These are phyloP conservation scores for Aureobasidium zeae DNA, from an alignment of 2,329 filamentous ascomycete species.

Conservation along the genomic window DNA sequence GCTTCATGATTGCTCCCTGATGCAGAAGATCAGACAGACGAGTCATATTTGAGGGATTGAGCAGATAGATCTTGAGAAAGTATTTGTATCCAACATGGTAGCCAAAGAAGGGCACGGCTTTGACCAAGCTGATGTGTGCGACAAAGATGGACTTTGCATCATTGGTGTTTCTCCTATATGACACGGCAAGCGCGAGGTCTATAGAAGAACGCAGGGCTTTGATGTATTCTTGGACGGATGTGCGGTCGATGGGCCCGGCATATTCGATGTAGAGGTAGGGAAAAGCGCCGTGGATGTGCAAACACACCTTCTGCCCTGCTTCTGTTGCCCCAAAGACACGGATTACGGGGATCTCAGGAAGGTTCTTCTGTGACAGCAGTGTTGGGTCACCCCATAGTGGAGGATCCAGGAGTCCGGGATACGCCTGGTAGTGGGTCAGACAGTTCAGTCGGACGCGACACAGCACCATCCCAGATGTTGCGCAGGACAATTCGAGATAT, in stretches of 20 bases:
- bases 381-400: constrained; percentile 46
- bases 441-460: constrained; percentile 80
- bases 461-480: constrained; percentile 9
- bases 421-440: constrained; percentile 86
- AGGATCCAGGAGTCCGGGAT: constrained; percentile 72
- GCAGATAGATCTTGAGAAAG: constrained; percentile 90
- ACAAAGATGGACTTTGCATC: constrained; percentile 65
- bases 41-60: constrained; percentile 81
- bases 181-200: constrained; percentile 78
- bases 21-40: constrained; percentile 76
- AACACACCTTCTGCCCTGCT: constrained; percentile 90
- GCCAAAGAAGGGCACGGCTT: constrained; percentile 91
- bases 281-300: constrained; percentile 89
- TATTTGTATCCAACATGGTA: constrained; percentile 86
- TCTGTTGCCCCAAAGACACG: constrained; percentile 88
- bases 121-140: constrained; percentile 82
- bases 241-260: constrained; percentile 48
- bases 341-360: constrained; percentile 73
- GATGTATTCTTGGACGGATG: constrained; percentile 63
- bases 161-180: constrained; percentile 68
- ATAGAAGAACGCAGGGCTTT: constrained; percentile 74
- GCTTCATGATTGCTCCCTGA: constrained; percentile 79
- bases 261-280: constrained; percentile 94
- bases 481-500: not conserved
- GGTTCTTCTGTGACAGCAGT: constrained; percentile 48